phyloP scores from a whole-genome alignment of 2,329 filamentous ascomycete species.

The Furcasterigmium furcatum region DNA sequence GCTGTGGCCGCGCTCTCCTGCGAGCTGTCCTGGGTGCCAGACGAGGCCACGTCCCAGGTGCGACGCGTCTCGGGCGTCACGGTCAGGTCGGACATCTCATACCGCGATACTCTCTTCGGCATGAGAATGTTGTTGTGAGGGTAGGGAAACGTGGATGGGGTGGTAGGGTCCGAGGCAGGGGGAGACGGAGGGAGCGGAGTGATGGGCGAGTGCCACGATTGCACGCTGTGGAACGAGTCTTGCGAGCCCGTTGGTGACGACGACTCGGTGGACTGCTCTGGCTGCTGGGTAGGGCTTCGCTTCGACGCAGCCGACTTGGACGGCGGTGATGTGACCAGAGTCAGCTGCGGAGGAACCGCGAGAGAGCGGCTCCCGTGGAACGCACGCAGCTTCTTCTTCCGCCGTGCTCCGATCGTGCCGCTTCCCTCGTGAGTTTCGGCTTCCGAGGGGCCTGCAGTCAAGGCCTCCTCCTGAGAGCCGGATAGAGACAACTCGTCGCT shows the following conservation, averaged over 20 bases:
- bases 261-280: constrained; percentile 18
- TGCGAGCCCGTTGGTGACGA: constrained; percentile 42
- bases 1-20: constrained; percentile 20
- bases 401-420: constrained; percentile 22
- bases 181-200: constrained; percentile 42
- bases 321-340: constrained; percentile 33
- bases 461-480: constrained; percentile 7
- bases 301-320: constrained; percentile 20
- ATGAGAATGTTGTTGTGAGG: constrained; percentile 35
- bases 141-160: constrained; percentile 32
- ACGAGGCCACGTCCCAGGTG: constrained; percentile 23
- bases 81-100: constrained; percentile 28
- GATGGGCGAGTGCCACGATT: constrained; percentile 47
- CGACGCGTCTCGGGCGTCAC: constrained; percentile 25
- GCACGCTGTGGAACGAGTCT: constrained; percentile 53
- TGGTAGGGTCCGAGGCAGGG: constrained; percentile 33
- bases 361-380: constrained; percentile 23
- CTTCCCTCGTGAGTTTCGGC: constrained; percentile 25
- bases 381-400: constrained; percentile 22
- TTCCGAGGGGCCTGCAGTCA: background rate
- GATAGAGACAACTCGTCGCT: constrained; percentile 3
- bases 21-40: constrained; percentile 19
- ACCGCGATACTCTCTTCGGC: constrained; percentile 23
- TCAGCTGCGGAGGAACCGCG: constrained; percentile 24
- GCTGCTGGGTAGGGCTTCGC: constrained; percentile 6